Evolutionary conservation across 2,329 filamentous ascomycete genomes (phyloP), one percentile per base, ranked within the genome.

Genomic region (Rhynchosporium secalis): DNA sequence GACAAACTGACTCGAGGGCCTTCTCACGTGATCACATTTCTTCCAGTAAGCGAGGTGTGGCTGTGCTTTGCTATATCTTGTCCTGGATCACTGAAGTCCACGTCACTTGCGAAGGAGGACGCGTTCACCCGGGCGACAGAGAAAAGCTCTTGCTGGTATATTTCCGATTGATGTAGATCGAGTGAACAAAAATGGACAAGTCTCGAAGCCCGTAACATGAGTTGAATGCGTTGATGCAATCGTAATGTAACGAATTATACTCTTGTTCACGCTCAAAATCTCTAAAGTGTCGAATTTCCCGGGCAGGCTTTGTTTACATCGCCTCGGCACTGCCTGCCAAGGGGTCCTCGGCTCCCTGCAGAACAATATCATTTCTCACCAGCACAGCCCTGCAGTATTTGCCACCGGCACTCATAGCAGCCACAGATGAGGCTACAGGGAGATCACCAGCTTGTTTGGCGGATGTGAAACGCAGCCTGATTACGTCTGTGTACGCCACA

Each of bases 401-500:
- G 49, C 52, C 36, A 41, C 52, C 26, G 52, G 52, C 36, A 56
- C 13, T n/a, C 38, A 28, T 20, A 26, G 41, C 13, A 36, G 29
- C 48, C 49, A 56, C 28, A 28, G 31, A 38, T 41, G 36, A 41
- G 52, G 38, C 38, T 56, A 43, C n/a, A 20, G 52, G 52, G 45
- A 45, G 54, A 56, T 46, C 54, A 46, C 40, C 54, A 46, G 28
- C 38, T 46, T 45, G 54, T 56, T 33, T 56, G 29, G 41, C 6
- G 28, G 40, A 15, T 28, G 26, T 40, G 54, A 56, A 56, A 43
- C 54, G 54, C 54, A 56, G 40, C 54, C 54, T 36, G 54, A 31
- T 56, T 56, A 56, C 54, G 54, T 56, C 54, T 56, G 38, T 46
- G 40, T 56, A 56, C 54, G 54, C 54, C 54, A 56, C 54, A 33